Evolutionary conservation across 2,329 filamentous ascomycete species (phyloP), one percentile per base, ranked within the genome.

Genomic region (Neonectria faginata): DNA sequence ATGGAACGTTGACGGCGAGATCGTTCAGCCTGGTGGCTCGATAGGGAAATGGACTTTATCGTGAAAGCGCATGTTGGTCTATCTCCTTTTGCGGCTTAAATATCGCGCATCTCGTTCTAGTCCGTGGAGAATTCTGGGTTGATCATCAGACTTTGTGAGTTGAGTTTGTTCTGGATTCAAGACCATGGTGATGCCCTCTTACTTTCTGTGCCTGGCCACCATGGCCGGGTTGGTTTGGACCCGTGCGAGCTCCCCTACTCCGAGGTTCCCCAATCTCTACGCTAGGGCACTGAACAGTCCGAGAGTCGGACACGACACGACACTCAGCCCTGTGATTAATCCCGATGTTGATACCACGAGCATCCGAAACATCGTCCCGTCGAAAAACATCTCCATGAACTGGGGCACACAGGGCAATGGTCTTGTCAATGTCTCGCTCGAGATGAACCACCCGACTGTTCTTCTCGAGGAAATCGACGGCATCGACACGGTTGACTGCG

Each of bases 391-490:
- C 25, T 56, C 59, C 3, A 14, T 68, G 44, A 54, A 62, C 42
- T 68, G 66, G 47, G 65, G 62, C 3, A 20, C 50, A 5, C 27
- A 67, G 5, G 36, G 55, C 7, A 63, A 53, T 42, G 51, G 62
- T 18, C 20, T 64, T 12, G 67, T 70, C 44, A 51, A 70, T 36
- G 67, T 70, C 47, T 59, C 56, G 2, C 53, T 68, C 7, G 55
- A 64, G 29, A 70, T 70, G 67, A 64, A 57, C 52, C 53, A 67
- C 16, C 67, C 67, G 3, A 60, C 67, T 9, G 67, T 70, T 5
- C 50, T 67, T 11, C 66, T 70, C n/a, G 67, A 70, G 22, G 55
- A 66, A 2, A 61, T 70, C 42, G 67, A 41, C 5, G 57, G 54
- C 10, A 53, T 70, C 20, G 25, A 33, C 6, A 41, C 58, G 10